These are phyloP conservation scores for Pestalotiopsis sp. DNA, from an alignment of 2,329 filamentous ascomycete species.

Conservation along the genomic window DNA sequence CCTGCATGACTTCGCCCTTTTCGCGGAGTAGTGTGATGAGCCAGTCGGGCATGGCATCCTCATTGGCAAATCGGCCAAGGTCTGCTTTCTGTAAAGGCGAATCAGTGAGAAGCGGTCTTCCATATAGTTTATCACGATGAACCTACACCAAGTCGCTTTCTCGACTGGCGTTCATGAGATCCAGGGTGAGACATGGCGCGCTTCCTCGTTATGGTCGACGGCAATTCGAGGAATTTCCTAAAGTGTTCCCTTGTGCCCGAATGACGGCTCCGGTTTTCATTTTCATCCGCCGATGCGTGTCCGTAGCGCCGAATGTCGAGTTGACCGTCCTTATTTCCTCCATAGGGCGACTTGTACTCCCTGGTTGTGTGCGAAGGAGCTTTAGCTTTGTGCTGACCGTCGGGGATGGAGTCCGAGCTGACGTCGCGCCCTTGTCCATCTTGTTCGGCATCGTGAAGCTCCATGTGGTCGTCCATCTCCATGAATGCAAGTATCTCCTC, in stretches of 20 bases:
- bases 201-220: constrained; percentile 11
- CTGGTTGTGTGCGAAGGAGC: neutral
- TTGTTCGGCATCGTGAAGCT: constrained; percentile 57
- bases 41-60: constrained; percentile 74
- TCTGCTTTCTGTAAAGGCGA: constrained; percentile 52
- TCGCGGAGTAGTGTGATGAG: constrained; percentile 63
- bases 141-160: constrained; percentile 34
- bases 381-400: neutral
- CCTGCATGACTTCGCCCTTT: constrained; percentile 56
- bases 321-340: neutral
- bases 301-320: neutral
- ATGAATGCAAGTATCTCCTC: constrained; percentile 54
- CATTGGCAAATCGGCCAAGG: constrained; percentile 71
- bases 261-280: neutral
- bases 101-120: neutral
- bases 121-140: neutral
- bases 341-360: constrained; percentile 12
- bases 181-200: neutral
- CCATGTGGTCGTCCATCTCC: constrained; percentile 60
- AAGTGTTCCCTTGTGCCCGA: constrained; percentile 20
- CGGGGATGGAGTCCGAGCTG: constrained; percentile 11
- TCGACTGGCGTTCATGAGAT: constrained; percentile 4
- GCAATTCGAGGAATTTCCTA: constrained; percentile 33
- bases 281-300: neutral
- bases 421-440: constrained; percentile 34